phyloP scores from a whole-genome alignment of 1,139 yeast species.

The Sugiyamaella japonica region DNA sequence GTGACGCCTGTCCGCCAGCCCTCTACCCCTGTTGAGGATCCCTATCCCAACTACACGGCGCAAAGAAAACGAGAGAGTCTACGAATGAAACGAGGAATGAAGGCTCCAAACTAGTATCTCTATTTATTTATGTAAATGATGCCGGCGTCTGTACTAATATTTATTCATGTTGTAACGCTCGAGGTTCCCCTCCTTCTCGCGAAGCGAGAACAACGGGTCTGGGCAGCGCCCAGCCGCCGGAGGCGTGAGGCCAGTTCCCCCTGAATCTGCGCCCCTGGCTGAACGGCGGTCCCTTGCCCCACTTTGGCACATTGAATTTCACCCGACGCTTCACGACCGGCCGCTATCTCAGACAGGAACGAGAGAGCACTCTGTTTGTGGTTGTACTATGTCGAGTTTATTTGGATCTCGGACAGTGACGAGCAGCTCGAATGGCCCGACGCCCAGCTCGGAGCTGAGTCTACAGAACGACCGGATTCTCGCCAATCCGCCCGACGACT shows the following conservation, averaged over 20 bases:
- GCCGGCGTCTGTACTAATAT: slow-evolving; percentile 9
- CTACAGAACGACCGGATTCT: slow-evolving; percentile 73
- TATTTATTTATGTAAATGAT: slow-evolving; percentile 9
- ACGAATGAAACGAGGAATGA: slow-evolving; percentile 39
- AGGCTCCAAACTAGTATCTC: slow-evolving; percentile 5
- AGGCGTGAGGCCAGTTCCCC: no score
- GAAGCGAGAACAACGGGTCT: no score
- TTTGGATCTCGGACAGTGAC: slow-evolving; percentile 8
- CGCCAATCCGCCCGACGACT: slow-evolving; percentile 87
- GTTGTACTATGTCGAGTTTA: slow-evolving; percentile 1
- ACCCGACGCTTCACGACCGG: not conserved
- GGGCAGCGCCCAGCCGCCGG: no score
- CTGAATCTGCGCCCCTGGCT: slow-evolving; percentile 4
- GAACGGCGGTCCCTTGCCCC: slow-evolving; percentile 12
- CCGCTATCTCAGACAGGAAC: not conserved
- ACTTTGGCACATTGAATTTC: not conserved
- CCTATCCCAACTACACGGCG: slow-evolving; percentile 36
- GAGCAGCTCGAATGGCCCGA: not conserved
- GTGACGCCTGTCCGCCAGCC: slow-evolving; percentile 8
- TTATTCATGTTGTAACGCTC: slow-evolving; percentile 3
- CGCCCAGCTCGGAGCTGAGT: slow-evolving; percentile 54
- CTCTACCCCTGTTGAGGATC: slow-evolving; percentile 25
- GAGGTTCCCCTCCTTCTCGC: no score
- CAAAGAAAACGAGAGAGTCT: slow-evolving; percentile 41
- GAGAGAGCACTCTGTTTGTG: not conserved